These are phyloP conservation scores for Claviceps sp. DNA, from an alignment of 2,329 filamentous ascomycete species.

Conservation along the genomic window DNA sequence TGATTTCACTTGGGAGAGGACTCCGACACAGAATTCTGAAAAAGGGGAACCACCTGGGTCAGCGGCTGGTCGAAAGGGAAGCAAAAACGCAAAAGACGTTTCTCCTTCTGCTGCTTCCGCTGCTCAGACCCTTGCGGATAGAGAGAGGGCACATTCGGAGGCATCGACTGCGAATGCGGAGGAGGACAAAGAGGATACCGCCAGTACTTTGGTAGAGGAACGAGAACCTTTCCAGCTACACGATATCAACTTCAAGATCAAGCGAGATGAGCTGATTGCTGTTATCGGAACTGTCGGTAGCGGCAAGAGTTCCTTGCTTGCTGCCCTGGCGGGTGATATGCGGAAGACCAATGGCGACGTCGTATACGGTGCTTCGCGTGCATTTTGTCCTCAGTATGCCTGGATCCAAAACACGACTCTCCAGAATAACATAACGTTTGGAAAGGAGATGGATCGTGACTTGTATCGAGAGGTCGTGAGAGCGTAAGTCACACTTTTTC, in stretches of 20 bases:
- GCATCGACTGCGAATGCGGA: constrained; percentile 22
- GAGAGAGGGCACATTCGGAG: constrained; percentile 19
- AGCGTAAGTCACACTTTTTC: constrained; percentile 33
- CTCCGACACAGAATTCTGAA: constrained; percentile 39
- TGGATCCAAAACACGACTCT: constrained; percentile 94
- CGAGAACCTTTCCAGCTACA: constrained; percentile 60
- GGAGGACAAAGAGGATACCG: constrained; percentile 32
- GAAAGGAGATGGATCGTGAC: constrained; percentile 56
- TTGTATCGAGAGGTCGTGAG: constrained; percentile 82
- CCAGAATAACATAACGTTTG: constrained; percentile 82
- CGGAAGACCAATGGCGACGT: constrained; percentile 64
- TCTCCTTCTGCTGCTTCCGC: constrained; percentile 11
- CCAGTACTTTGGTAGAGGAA: constrained; percentile 43
- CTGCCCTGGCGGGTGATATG: constrained; percentile 89
- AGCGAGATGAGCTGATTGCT: constrained; percentile 64
- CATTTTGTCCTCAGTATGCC: constrained; percentile 91
- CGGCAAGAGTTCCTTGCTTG: constrained; percentile 81
- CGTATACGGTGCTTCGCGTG: constrained; percentile 62
- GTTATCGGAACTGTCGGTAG: constrained; percentile 85
- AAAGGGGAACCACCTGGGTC: constrained; percentile 12
- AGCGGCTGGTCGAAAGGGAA: constrained; percentile 32
- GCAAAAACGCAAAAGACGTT: constrained; percentile 24
- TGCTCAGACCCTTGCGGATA: constrained; percentile 9
- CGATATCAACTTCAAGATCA: constrained; percentile 52
- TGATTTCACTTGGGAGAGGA: constrained; percentile 78